A percentile compares a stretch with the other conserved stretches of the same genome.
These are phyloP conservation scores for Xylaria scruposa DNA, from an alignment of 495 filamentous ascomycete species.

Conservation along the genomic window DNA sequence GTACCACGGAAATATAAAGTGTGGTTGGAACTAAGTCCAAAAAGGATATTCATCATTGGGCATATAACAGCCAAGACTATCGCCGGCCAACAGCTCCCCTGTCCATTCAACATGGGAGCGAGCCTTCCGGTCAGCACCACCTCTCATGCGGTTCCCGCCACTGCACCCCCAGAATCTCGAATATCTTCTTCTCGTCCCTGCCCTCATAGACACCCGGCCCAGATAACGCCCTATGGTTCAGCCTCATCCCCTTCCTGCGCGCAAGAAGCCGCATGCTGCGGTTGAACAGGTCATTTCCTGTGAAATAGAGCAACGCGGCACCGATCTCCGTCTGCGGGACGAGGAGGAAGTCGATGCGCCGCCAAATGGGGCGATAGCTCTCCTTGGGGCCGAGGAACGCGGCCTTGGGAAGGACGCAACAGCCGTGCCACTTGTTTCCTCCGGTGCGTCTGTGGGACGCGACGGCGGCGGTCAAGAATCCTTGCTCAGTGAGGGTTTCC, in stretches of 20 bases:
- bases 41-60: not conserved
- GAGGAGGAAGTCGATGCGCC: slow-evolving; percentile 85
- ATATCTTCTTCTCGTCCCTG: slow-evolving; percentile 80
- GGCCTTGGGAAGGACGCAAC: slow-evolving; percentile 66
- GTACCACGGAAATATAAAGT: not conserved
- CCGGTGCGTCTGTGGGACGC: slow-evolving; percentile 44
- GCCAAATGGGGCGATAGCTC: slow-evolving; percentile 61
- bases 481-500: slow-evolving; percentile 60
- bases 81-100: not conserved
- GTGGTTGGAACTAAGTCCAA: not conserved
- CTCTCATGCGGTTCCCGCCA: slow-evolving; percentile 85
- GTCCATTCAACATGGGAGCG: not conserved
- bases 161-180: slow-evolving; percentile 83
- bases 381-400: slow-evolving; percentile 33
- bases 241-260: slow-evolving; percentile 79
- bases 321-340: slow-evolving; percentile 84
- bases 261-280: slow-evolving; percentile 84
- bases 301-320: slow-evolving; percentile 93
- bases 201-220: slow-evolving; percentile 78
- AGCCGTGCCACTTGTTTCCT: slow-evolving; percentile 87
- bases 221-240: slow-evolving; percentile 89
- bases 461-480: slow-evolving; percentile 63
- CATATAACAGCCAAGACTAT: not conserved
- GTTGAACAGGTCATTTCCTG: slow-evolving; percentile 97
- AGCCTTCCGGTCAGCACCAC: slow-evolving; percentile 62